Evolutionary conservation across 176 grass and related monocot genomes (phyloP).

Genomic region (Rhynchospora breviuscula): DNA sequence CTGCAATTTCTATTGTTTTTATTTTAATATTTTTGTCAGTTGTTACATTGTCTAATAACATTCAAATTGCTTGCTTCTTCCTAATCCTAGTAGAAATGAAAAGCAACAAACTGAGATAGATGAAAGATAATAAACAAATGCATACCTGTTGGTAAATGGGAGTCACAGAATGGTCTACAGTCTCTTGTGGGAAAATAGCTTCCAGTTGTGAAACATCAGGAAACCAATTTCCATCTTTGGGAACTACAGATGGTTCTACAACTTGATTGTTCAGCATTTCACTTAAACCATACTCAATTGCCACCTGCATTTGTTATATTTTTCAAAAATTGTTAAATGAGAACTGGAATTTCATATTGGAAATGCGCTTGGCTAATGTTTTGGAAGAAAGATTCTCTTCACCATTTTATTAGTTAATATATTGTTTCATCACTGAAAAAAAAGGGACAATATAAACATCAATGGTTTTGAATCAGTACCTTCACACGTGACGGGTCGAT

Average conservation of each 20-base stretch:
- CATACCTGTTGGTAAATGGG: conserved; percentile 35
- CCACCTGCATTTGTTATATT: conserved; percentile 20
- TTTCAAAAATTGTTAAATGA: neutral
- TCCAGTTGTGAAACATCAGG: conserved; percentile 32
- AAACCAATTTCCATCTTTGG: conserved; percentile 33
- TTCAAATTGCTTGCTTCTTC: neutral
- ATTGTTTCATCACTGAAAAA: neutral
- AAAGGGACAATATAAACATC: neutral
- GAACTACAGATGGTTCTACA: conserved; percentile 11
- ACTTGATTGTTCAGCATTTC: conserved; percentile 38
- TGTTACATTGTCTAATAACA: too few relatives aligned
- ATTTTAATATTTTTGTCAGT: too few relatives aligned
- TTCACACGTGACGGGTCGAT: conserved; percentile 19
- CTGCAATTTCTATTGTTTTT: neutral
- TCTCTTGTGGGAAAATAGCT: conserved; percentile 36
- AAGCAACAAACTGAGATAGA: neutral
- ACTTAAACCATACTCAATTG: conserved; percentile 39
- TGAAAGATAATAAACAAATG: neutral
- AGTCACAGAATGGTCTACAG: conserved; percentile 31
- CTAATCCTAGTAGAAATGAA: neutral
- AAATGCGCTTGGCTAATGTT: neutral
- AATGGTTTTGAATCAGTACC: neutral
- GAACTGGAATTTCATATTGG: neutral
- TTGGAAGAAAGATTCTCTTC: too few relatives aligned
- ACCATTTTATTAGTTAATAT: neutral